phyloP scores from a whole-genome alignment of 2,329 filamentous ascomycete species.

The Aspergillus pseudoterreus region DNA sequence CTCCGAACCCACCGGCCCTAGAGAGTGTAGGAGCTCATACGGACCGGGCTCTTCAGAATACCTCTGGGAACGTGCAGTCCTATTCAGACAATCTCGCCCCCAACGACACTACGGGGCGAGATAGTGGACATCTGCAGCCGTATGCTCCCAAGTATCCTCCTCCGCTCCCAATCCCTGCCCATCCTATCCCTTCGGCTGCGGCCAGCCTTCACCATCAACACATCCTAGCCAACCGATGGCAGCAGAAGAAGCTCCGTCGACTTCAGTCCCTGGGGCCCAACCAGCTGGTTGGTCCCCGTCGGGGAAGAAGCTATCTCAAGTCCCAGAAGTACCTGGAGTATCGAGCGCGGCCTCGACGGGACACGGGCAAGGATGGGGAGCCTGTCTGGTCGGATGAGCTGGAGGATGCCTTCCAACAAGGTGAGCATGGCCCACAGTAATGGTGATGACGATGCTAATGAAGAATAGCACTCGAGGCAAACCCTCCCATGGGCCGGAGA shows the following conservation, averaged over 20 bases:
- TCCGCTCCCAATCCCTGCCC: constrained; percentile 20
- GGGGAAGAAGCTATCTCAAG: constrained; percentile 34
- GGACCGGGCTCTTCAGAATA: constrained; percentile 38
- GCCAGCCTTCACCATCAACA: constrained; percentile 25
- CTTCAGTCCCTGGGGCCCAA: constrained; percentile 31
- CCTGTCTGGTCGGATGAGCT: constrained; percentile 45
- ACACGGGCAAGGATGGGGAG: constrained; percentile 42
- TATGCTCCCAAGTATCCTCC: constrained; percentile 36
- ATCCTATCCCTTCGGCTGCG: constrained; percentile 23
- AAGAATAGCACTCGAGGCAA: constrained; percentile 49
- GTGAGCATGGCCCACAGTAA: constrained; percentile 23
- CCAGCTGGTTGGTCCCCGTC: constrained; percentile 19
- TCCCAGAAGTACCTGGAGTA: constrained; percentile 45
- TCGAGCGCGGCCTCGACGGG: constrained; percentile 39
- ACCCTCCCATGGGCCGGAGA: constrained; percentile 55
- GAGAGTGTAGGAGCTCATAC: constrained; percentile 33
- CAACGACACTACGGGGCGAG: constrained; percentile 25
- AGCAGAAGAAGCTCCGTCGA: constrained; percentile 33
- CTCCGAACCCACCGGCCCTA: constrained; percentile 35
- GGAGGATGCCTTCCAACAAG: constrained; percentile 48
- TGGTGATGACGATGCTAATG: neutral
- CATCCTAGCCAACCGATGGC: constrained; percentile 27
- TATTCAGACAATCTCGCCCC: constrained; percentile 33
- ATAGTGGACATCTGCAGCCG: constrained; percentile 32
- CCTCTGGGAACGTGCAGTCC: constrained; percentile 43